These are phyloP conservation scores for Neurospora africana DNA, from an alignment of 495 filamentous ascomycete genomes.

Conservation along the genomic window DNA sequence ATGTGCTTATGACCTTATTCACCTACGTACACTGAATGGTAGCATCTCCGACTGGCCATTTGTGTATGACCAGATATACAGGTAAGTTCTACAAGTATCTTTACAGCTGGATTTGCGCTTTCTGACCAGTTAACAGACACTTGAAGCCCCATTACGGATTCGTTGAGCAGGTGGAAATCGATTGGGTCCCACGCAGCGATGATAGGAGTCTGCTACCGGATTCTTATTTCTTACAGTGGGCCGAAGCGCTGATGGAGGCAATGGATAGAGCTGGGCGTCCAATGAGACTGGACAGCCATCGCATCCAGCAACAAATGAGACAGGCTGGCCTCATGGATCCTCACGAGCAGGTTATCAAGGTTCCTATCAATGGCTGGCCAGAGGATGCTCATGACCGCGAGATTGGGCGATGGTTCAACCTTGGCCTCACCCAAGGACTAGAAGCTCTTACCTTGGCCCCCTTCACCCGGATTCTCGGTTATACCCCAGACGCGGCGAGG, in stretches of 20 bases:
- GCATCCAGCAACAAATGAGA: constrained; percentile 52
- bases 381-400: constrained; percentile 55
- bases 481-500: constrained; percentile 54
- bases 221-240: constrained; percentile 53
- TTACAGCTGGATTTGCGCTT: not conserved
- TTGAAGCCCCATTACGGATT: constrained; percentile 67
- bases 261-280: constrained; percentile 55
- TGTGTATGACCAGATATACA: constrained; percentile 59
- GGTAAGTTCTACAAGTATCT: constrained; percentile 32
- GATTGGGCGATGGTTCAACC: constrained; percentile 76
- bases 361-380: constrained; percentile 76
- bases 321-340: constrained; percentile 77
- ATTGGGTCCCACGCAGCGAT: constrained; percentile 69
- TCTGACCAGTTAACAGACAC: constrained; percentile 40
- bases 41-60: constrained; percentile 70
- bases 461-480: constrained; percentile 55
- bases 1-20: constrained; percentile 77
- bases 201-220: constrained; percentile 45
- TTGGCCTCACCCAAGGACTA: constrained; percentile 61
- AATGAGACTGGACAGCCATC: constrained; percentile 51
- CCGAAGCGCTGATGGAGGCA: constrained; percentile 56
- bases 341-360: constrained; percentile 56
- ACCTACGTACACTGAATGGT: constrained; percentile 70
- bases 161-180: constrained; percentile 90
- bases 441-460: constrained; percentile 66